Conservation (phyloP, 2,329 filamentous ascomycete genomes). For the Esteya vermicola region DNA sequence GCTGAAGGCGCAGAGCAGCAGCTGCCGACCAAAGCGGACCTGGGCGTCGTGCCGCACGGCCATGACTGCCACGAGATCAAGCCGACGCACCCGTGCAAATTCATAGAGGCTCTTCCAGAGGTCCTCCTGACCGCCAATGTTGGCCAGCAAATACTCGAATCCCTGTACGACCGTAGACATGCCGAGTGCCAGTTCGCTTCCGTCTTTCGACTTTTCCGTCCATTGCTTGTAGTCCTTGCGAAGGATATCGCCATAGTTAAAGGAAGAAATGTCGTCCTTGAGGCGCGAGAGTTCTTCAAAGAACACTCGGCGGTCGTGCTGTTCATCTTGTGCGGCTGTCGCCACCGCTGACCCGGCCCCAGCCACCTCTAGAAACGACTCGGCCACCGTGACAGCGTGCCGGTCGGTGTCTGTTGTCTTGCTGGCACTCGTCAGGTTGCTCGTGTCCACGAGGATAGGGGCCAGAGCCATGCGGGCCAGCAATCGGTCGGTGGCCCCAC, state of each 20-base stretch:
- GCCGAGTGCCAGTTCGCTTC: constrained; percentile 40
- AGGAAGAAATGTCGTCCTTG: constrained; percentile 50
- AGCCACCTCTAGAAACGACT: constrained; percentile 23
- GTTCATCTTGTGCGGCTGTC: background rate
- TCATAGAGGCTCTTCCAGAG: constrained; percentile 33
- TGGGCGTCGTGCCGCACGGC: constrained; percentile 42
- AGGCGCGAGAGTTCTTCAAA: constrained; percentile 45
- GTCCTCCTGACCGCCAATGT: constrained; percentile 28
- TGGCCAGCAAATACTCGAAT: constrained; percentile 42
- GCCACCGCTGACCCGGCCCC: too few relatives aligned
- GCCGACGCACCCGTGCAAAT: constrained; percentile 39
- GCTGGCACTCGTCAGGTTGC: constrained; percentile 43
- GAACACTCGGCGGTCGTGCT: constrained; percentile 39
- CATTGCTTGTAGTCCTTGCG: constrained; percentile 81
- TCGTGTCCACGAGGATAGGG: constrained; percentile 61
- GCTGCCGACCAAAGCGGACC: constrained; percentile 47
- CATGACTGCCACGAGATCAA: constrained; percentile 57
- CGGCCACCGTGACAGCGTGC: constrained; percentile 42
- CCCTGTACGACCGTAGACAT: constrained; percentile 50
- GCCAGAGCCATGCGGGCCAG: constrained; percentile 55
- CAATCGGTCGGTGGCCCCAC: constrained; percentile 14
- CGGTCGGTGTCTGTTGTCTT: constrained; percentile 53
- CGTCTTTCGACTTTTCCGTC: constrained; percentile 25
- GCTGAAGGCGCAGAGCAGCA: constrained; percentile 51
- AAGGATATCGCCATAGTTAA: constrained; percentile 53